A percentile compares a stretch with the other conserved stretches of the same genome.
Evolutionary conservation across 306 rosid species (phyloP).

Genomic region (Fagus crenata): DNA sequence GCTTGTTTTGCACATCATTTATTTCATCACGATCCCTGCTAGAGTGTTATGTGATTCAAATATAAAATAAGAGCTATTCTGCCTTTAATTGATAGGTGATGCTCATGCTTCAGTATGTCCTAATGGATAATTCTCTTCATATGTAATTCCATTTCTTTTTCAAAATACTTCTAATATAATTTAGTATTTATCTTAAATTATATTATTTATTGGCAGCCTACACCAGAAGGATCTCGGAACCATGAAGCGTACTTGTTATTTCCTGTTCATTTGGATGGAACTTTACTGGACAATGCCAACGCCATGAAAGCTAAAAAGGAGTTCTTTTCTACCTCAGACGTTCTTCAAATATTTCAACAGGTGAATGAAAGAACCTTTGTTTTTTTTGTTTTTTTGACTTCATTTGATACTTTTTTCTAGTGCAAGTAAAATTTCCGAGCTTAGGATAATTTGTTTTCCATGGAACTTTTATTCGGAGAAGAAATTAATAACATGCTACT

Average conservation of each 20-base stretch:
- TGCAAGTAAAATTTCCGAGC: slow-evolving; percentile 16
- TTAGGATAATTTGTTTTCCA: background rate
- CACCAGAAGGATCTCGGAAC: slow-evolving; percentile 83
- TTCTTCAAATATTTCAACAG: slow-evolving; percentile 90
- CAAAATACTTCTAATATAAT: background rate
- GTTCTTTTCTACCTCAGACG: slow-evolving; percentile 76
- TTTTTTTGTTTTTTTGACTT: background rate
- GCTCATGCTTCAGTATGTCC: background rate
- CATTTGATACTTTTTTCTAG: background rate
- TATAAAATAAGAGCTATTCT: background rate
- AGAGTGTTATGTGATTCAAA: background rate
- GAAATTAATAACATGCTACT: background rate
- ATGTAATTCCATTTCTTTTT: background rate
- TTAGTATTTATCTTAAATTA: slow-evolving; percentile 22
- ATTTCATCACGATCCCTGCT: background rate
- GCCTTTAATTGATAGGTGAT: background rate
- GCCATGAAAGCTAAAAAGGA: slow-evolving; percentile 81
- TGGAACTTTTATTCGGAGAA: background rate
- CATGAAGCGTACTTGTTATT: slow-evolving; percentile 93
- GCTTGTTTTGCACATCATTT: background rate
- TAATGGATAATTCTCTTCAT: background rate
- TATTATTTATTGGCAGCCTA: slow-evolving; percentile 54
- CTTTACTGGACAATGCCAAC: slow-evolving; percentile 84
- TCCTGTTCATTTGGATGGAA: slow-evolving; percentile 99
- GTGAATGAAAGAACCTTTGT: slow-evolving; percentile 39